A percentile compares a stretch with the other conserved stretches of the same genome.
phyloP scores from a whole-genome alignment of 192 early-diverging fungal species.

The Haplosporangium gracile region DNA sequence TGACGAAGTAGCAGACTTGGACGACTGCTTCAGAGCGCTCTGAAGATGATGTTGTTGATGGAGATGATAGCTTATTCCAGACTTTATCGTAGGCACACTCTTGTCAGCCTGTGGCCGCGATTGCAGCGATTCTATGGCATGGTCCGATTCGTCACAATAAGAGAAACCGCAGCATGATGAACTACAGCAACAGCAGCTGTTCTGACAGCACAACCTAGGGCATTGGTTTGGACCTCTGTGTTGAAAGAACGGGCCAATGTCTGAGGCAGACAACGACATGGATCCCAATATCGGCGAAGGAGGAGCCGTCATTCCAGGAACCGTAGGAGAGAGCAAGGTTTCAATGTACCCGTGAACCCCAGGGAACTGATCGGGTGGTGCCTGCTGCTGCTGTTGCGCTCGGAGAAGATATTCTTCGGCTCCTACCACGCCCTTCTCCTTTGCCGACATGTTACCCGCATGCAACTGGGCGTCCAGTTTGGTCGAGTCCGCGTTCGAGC shows the following conservation, averaged over 20 bases:
- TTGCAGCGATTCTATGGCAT: background rate
- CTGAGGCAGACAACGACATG: background rate
- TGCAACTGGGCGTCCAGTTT: slow-evolving; percentile 9
- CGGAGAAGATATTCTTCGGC: background rate
- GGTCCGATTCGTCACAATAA: background rate
- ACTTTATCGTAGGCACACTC: background rate
- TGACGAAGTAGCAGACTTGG: background rate
- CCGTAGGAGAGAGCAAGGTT: background rate
- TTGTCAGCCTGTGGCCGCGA: background rate
- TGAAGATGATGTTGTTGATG: background rate
- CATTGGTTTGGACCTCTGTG: background rate
- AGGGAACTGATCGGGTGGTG: background rate
- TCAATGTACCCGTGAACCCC: slow-evolving; percentile 3
- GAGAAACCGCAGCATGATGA: background rate
- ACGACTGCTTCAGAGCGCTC: background rate
- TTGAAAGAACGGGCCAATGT: background rate
- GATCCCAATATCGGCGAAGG: background rate
- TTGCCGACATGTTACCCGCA: background rate
- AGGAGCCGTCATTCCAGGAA: background rate
- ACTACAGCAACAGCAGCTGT: background rate
- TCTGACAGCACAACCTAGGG: background rate
- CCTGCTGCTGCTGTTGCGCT: background rate
- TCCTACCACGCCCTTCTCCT: background rate
- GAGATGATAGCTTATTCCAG: background rate
- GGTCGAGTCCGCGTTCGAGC: slow-evolving; percentile 20